Percentiles rank a stretch among this genome's conserved stretches.
Conservation (phyloP, 345 rosid genomes). For the Trapa incisa region DNA sequence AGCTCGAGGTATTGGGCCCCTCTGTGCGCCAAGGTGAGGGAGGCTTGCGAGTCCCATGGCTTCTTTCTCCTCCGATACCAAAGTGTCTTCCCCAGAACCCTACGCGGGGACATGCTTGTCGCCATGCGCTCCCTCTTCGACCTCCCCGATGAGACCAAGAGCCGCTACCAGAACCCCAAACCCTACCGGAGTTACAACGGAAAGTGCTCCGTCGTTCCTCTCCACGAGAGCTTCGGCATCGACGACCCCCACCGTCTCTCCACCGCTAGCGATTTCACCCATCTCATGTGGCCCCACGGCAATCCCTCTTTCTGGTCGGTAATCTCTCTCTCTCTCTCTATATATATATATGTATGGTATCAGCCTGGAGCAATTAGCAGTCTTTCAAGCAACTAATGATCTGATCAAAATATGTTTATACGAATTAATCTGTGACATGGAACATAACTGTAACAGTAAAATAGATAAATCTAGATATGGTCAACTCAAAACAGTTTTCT, state of each 20-base stretch:
- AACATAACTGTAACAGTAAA: too few relatives aligned
- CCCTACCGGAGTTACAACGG: conserved; percentile 29
- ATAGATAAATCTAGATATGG: not conserved
- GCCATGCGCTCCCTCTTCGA: conserved; percentile 22
- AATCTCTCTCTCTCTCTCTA: not conserved
- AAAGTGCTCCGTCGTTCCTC: conserved; percentile 17
- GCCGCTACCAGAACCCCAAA: conserved; percentile 17
- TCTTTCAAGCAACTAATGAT: too few relatives aligned
- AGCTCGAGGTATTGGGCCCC: conserved; percentile 7
- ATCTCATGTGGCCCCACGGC: conserved; percentile 39
- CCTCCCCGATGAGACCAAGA: conserved; percentile 32
- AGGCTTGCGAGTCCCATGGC: conserved; percentile 30
- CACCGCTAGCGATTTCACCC: conserved; percentile 18
- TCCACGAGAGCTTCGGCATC: conserved; percentile 29
- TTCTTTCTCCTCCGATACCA: conserved; percentile 17
- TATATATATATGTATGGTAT: too few relatives aligned
- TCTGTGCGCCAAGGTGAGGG: conserved; percentile 20
- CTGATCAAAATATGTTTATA: too few relatives aligned
- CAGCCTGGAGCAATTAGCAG: too few relatives aligned
- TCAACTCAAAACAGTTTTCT: not conserved
- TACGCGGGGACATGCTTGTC: conserved; percentile 14
- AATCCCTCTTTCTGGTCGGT: conserved; percentile 27
- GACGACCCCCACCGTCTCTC: conserved; percentile 16
- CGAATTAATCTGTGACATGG: too few relatives aligned
- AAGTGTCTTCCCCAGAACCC: conserved; percentile 6